These are phyloP conservation scores for Dendrobium officinale DNA, from an alignment of 106 monocot genomes.

Conservation along the genomic window DNA sequence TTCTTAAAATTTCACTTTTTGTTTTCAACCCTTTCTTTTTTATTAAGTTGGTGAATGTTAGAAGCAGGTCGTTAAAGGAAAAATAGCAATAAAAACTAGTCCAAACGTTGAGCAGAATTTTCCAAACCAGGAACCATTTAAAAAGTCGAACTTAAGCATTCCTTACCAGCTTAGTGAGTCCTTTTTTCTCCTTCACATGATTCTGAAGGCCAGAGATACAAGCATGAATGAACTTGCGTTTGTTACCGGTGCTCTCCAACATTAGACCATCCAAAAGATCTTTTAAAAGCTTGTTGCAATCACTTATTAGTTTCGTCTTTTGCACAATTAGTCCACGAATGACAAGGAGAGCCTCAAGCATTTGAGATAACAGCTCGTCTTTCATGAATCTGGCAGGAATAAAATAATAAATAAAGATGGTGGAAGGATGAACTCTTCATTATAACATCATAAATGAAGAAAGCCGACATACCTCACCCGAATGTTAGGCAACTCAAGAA, in stretches of 20 bases:
- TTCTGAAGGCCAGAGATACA: slow-evolving; percentile 89
- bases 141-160: background rate
- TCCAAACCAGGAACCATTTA: background rate
- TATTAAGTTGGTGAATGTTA: background rate
- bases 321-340: slow-evolving; percentile 96
- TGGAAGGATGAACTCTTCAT: background rate
- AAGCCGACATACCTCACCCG: slow-evolving; percentile 53
- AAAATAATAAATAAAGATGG: background rate
- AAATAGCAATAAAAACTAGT: background rate
- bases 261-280: slow-evolving; percentile 91
- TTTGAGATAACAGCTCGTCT: slow-evolving; percentile 72
- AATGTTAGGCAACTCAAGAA: slow-evolving; percentile 91
- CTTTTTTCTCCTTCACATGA: slow-evolving; percentile 67
- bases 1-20: background rate
- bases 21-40: background rate
- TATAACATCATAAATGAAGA: background rate
- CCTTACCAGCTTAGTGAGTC: slow-evolving; percentile 75
- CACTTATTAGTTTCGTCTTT: slow-evolving; percentile 94
- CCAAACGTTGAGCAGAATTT: background rate
- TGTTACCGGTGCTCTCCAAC: slow-evolving; percentile 80
- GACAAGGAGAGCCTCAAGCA: slow-evolving; percentile 86
- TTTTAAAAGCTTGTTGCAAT: slow-evolving; percentile 82
- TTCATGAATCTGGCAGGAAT: slow-evolving; percentile 63
- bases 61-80: background rate
- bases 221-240: slow-evolving; percentile 89